Evolutionary conservation across 2,329 filamentous ascomycete genomes (phyloP), one percentile per base, ranked within the genome.

Genomic region (Colletotrichum spaethianum): DNA sequence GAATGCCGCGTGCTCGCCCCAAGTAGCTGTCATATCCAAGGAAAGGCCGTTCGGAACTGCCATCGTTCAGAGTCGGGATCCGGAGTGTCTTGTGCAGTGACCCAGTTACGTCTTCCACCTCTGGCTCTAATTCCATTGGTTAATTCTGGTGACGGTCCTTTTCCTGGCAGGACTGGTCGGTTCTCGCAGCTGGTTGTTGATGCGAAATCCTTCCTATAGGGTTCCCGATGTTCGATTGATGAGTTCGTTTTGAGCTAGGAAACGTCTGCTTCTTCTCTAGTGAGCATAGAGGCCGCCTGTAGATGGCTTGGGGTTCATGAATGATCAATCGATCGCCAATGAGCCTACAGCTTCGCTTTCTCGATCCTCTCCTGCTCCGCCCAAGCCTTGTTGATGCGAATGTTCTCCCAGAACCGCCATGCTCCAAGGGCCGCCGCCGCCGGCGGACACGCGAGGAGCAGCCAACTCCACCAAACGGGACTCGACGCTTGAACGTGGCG

Each of bases 391-490:
- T 94, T 93, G 75, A 92, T 91, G 77, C 85, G 87, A 78, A 89
- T 87, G 82, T 95, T 96, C 79, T 90, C 86, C 83, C 91, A 91
- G 79, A 94, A 90, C 76, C 89, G 92, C 91, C 92, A 95, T 36
- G 90, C 82, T 0, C 91, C 94, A 69, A 91, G 88, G 14, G 88
- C 83, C 26, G 91, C 88, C 1, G 92, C 95, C 75, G 97, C 77
- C 50, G 95, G 94, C 74, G 96, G 96, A 79, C 89, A 93, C 48
- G 92, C 82, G 75, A 91, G 83, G 74, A 92, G 79, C 75, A 93
- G 70, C 89, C 90, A 93, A n/a, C 90, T 90, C 96, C 96, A 98
- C 94, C 94, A 97, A 73, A 84, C 82, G 8, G 94, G 94, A 80
- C 93, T 96, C 23, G 83, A 82, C 56, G 78, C 84, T 77, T 86